phyloP scores from a whole-genome alignment of 73 alveolate species.

The Paramecium sonneborni region DNA sequence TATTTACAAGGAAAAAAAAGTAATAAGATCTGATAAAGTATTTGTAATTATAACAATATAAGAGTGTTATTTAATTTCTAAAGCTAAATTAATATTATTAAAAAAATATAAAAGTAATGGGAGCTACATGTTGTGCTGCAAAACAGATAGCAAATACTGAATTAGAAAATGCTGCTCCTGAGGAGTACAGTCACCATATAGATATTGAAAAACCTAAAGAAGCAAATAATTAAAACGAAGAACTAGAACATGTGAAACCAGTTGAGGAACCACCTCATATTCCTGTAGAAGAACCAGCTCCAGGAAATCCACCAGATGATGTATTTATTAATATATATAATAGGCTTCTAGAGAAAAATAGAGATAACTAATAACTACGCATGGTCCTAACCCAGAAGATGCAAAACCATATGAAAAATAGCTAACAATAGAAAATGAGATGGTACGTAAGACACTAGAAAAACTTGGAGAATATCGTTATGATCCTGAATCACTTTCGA shows the following conservation, averaged over 20 bases:
- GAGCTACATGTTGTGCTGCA: slow-evolving; percentile 25
- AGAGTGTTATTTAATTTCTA: not conserved
- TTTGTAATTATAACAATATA: not conserved
- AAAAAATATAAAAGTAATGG: not conserved
- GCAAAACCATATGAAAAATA: slow-evolving; percentile 42
- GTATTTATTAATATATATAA: not conserved
- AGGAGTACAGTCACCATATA: not conserved
- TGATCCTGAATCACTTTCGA: not conserved
- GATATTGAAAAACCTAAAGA: not conserved
- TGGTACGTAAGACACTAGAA: slow-evolving; percentile 35
- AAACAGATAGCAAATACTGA: not conserved
- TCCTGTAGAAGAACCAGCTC: not conserved
- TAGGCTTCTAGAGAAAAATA: slow-evolving; percentile 1
- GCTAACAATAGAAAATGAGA: slow-evolving; percentile 50
- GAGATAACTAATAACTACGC: not conserved
- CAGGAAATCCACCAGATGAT: not conserved
- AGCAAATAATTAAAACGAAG: not conserved
- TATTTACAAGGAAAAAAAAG: not conserved
- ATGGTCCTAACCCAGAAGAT: slow-evolving; percentile 55
- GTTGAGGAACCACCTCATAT: not conserved
- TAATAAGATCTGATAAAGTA: not conserved
- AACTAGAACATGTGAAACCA: not conserved
- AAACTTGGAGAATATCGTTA: slow-evolving; percentile 44
- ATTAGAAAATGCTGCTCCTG: not conserved
- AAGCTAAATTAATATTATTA: not conserved